Evolutionary conservation across 129 eudicot genomes (phyloP).

Genomic region (Tagetes patula): DNA sequence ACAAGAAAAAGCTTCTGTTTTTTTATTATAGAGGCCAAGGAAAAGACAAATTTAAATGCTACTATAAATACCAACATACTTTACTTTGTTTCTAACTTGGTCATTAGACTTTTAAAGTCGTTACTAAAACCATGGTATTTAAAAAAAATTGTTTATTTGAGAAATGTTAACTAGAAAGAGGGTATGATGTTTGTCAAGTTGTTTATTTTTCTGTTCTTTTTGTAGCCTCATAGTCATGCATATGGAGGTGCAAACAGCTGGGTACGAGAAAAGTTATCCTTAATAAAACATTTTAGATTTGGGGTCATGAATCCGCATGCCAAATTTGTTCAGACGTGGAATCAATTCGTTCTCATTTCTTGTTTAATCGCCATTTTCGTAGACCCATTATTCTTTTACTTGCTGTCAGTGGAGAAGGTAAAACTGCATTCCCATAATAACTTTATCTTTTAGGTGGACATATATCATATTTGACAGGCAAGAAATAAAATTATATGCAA

Average conservation of each 20-base stretch:
- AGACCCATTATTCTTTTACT: conserved; percentile 80
- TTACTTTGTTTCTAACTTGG: neutral
- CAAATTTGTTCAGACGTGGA: conserved; percentile 68
- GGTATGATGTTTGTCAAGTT: neutral
- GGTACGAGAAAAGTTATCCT: conserved; percentile 44
- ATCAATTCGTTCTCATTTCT: conserved; percentile 66
- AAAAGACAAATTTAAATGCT: neutral
- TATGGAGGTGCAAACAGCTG: conserved; percentile 67
- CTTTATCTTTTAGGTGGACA: conserved; percentile 2
- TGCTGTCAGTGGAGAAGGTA: conserved; percentile 56
- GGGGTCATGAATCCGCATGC: conserved; percentile 87
- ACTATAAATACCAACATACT: neutral
- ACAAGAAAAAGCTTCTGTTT: neutral
- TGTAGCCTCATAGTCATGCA: conserved; percentile 39
- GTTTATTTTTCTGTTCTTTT: neutral
- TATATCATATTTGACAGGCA: neutral
- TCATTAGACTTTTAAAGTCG: neutral
- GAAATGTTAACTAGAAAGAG: neutral
- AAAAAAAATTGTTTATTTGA: neutral
- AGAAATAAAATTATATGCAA: neutral
- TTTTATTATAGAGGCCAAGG: neutral
- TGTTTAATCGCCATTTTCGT: conserved; percentile 62
- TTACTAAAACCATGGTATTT: neutral
- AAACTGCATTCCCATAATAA: conserved; percentile 4
- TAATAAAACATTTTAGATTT: conserved; percentile 41